phyloP scores from a whole-genome alignment of 805 yeast species.

The Cyberlindnera lachancei region DNA sequence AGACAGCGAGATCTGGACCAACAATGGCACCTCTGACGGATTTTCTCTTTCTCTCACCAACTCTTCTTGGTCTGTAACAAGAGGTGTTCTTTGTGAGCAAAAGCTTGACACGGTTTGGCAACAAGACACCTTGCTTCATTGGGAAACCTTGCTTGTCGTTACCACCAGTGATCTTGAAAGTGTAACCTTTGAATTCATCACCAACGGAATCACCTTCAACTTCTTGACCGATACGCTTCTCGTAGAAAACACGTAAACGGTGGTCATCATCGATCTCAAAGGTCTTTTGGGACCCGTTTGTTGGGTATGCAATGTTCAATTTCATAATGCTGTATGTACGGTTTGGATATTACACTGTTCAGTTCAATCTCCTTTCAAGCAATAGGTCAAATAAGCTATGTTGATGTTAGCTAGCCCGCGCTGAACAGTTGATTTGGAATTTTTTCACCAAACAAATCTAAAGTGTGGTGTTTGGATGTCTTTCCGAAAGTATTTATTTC shows the following conservation, averaged over 20 bases:
- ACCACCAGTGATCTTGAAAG: constrained; percentile 99
- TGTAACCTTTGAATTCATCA: constrained; percentile 98
- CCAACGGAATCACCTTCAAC: constrained; percentile 98
- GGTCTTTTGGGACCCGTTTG: constrained; percentile 99
- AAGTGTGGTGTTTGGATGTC: too few relatives aligned
- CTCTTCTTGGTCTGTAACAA: constrained; percentile 99
- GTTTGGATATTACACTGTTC: too few relatives aligned
- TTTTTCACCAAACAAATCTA: too few relatives aligned
- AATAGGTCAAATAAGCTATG: too few relatives aligned
- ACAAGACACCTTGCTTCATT: constrained; percentile 99
- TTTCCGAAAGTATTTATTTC: too few relatives aligned
- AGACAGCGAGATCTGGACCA: constrained; percentile 92
- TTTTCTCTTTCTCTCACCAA: constrained; percentile 99
- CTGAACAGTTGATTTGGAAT: too few relatives aligned
- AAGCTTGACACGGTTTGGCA: constrained; percentile 98
- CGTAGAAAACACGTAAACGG: constrained; percentile 96
- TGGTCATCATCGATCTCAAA: constrained; percentile 98
- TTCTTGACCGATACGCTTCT: constrained; percentile 99
- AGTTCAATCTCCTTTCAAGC: neutral
- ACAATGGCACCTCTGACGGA: constrained; percentile 99
- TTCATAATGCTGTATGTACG: constrained; percentile 20
- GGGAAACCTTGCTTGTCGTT: constrained; percentile 99
- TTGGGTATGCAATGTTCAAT: constrained; percentile 99
- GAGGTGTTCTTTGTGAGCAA: constrained; percentile 90
- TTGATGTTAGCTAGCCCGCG: too few relatives aligned